These are phyloP conservation scores for Metrosideros polymorpha DNA, from an alignment of 441 rosid species.

Conservation along the genomic window DNA sequence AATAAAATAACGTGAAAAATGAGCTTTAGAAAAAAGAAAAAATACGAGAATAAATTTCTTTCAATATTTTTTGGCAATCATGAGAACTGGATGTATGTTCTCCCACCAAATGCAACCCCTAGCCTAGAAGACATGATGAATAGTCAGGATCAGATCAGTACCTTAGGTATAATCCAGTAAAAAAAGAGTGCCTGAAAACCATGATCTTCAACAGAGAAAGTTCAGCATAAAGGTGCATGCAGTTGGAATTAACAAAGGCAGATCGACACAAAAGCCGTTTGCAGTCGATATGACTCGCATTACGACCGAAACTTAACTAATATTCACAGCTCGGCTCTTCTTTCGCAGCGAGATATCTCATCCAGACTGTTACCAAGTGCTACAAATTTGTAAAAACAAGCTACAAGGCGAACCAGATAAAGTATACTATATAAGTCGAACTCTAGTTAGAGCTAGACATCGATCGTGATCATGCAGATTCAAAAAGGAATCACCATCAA, in stretches of 20 bases:
- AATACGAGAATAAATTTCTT: background rate
- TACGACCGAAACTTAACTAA: background rate
- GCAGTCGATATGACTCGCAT: background rate
- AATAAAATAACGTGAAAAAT: background rate
- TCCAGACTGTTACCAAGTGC: background rate
- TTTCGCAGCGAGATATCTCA: background rate
- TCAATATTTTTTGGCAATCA: background rate
- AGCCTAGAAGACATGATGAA: background rate
- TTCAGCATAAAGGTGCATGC: background rate
- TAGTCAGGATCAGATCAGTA: background rate
- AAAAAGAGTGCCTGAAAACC: background rate
- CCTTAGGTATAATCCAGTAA: background rate
- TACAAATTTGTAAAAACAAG: background rate
- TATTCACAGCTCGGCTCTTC: background rate
- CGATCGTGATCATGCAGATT: background rate
- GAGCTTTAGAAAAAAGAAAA: background rate
- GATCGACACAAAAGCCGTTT: background rate
- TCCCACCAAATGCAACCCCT: background rate
- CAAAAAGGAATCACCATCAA: background rate
- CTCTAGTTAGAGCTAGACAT: background rate
- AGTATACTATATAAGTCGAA: background rate
- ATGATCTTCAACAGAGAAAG: background rate
- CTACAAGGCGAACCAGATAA: background rate
- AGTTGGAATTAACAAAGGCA: background rate
- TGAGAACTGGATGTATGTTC: background rate